Evolutionary conservation across 768 basidiomycete genomes (phyloP).

Genomic region (Hericium coralloides): DNA sequence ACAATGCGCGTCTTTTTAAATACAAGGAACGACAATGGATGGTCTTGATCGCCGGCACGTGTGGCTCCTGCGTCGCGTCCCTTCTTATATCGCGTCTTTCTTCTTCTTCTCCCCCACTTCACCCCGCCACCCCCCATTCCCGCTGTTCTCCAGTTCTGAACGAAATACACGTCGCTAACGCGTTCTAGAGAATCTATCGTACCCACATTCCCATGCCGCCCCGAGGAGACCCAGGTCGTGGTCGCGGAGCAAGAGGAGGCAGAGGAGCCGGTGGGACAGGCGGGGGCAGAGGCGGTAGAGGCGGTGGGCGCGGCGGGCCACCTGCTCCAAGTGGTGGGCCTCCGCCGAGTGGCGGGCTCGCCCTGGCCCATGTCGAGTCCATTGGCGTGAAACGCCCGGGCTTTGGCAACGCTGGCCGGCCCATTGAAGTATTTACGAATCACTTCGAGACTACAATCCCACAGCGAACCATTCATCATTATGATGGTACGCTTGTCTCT

Average conservation of each 20-base stretch:
- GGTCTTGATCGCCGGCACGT: background rate
- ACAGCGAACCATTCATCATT: conserved; percentile 59
- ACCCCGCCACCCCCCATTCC: background rate
- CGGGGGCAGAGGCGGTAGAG: conserved; percentile 11
- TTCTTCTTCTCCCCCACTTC: no score
- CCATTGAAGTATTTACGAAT: conserved; percentile 40
- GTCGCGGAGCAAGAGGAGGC: background rate
- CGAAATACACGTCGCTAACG: background rate
- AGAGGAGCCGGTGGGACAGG: conserved; percentile 8
- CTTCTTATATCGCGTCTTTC: no score
- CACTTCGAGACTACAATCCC: conserved; percentile 58
- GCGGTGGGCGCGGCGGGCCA: conserved; percentile 7
- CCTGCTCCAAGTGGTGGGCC: conserved; percentile 18
- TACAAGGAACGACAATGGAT: background rate
- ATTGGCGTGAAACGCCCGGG: conserved; percentile 63
- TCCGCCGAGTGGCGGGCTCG: conserved; percentile 19
- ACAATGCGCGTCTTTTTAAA: background rate
- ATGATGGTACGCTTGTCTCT: conserved; percentile 50
- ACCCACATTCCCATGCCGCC: background rate
- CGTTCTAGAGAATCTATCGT: background rate
- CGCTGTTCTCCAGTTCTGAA: background rate
- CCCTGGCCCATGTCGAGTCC: conserved; percentile 32
- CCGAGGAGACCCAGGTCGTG: background rate
- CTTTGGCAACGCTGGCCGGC: conserved; percentile 48
- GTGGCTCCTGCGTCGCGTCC: no score